phyloP scores from a whole-genome alignment of 2,329 filamentous ascomycete genomes.

The Diaporthe capsici region DNA sequence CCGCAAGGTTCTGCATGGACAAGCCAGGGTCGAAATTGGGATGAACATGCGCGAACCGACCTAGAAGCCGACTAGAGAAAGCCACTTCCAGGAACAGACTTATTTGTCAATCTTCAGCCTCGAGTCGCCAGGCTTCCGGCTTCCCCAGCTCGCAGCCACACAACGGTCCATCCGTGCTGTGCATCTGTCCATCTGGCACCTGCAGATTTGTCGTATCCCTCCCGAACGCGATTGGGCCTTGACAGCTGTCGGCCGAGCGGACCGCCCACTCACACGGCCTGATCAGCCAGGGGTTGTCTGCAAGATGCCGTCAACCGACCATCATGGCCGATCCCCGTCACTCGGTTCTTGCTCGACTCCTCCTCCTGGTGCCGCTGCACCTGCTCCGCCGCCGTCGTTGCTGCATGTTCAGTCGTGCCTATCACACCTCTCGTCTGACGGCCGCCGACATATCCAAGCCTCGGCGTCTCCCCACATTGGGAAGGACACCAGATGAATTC shows the following conservation, averaged over 20 bases:
- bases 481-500: slow-evolving; percentile 1
- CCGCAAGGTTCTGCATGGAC: not conserved
- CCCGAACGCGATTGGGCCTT: not conserved
- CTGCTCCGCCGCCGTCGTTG: not conserved
- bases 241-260: slow-evolving; percentile 29
- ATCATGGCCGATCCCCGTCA: slow-evolving; percentile 15
- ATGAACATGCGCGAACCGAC: slow-evolving; percentile 17
- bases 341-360: not conserved
- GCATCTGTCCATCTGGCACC: slow-evolving; percentile 2
- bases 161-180: slow-evolving; percentile 1
- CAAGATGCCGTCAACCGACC: slow-evolving; percentile 23
- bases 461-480: slow-evolving; percentile 25
- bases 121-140: not conserved
- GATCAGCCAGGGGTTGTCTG: slow-evolving; percentile 23
- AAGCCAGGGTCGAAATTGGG: slow-evolving; percentile 30
- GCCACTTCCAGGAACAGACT: slow-evolving; percentile 29
- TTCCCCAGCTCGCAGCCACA: not conserved
- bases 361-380: not conserved
- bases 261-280: slow-evolving; percentile 4
- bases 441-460: slow-evolving; percentile 1
- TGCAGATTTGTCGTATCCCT: slow-evolving; percentile 15
- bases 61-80: slow-evolving; percentile 1
- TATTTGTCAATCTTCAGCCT: slow-evolving; percentile 11
- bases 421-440: slow-evolving; percentile 15
- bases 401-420: slow-evolving; percentile 4